Evolutionary conservation across 345 rosid genomes (phyloP).

Genomic region (sweet orange (Citrus sinensis)): DNA sequence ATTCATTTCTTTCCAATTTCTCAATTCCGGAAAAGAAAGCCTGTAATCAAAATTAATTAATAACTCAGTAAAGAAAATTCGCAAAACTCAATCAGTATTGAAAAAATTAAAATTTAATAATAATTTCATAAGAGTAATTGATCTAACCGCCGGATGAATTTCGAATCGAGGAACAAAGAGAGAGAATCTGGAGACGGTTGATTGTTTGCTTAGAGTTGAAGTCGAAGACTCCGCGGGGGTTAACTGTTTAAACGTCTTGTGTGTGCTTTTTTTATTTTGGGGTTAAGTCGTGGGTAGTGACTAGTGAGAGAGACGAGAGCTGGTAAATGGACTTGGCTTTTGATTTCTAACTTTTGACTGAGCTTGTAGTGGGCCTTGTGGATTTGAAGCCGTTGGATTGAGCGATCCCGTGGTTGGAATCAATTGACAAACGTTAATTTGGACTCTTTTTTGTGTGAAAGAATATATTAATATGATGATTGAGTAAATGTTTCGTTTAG

Average conservation of each 20-base stretch:
- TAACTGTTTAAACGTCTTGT: background rate
- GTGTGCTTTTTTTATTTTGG: too few relatives aligned
- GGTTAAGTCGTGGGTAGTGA: background rate
- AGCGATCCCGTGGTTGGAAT: background rate
- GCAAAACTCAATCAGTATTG: background rate
- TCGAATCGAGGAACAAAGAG: background rate
- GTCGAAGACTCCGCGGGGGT: background rate
- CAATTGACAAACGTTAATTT: background rate
- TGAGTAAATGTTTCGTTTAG: too few relatives aligned
- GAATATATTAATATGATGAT: too few relatives aligned
- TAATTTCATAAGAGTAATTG: background rate
- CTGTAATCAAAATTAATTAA: background rate
- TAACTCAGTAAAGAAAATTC: background rate
- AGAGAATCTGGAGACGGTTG: background rate
- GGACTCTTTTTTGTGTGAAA: too few relatives aligned
- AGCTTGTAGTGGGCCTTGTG: background rate
- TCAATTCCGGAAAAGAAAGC: background rate
- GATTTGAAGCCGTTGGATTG: background rate
- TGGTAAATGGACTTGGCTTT: too few relatives aligned
- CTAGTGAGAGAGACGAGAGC: too few relatives aligned
- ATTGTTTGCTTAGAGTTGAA: too few relatives aligned
- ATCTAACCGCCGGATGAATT: background rate
- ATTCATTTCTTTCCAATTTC: constrained; percentile 45
- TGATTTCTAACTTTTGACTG: background rate
- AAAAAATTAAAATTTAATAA: too few relatives aligned